Conservation (phyloP, 345 rosid genomes). For the Salix caprea region DNA sequence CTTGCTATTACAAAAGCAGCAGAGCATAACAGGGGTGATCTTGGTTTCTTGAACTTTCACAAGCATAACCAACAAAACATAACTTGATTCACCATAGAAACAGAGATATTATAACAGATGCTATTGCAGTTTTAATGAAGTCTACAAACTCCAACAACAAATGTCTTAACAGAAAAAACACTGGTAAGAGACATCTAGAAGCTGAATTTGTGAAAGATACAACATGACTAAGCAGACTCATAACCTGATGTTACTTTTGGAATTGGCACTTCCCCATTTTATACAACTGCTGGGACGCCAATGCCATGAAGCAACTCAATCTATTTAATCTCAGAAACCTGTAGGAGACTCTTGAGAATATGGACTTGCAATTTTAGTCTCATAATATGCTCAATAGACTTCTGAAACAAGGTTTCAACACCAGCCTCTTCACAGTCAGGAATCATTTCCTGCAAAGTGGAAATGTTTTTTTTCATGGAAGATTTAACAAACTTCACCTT, state of each 20-base stretch:
- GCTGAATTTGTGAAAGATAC: no score
- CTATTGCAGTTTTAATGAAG: no score
- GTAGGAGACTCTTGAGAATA: constrained; percentile 35
- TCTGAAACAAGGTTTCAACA: constrained; percentile 41
- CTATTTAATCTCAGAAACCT: constrained; percentile 27
- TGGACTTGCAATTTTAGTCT: constrained; percentile 39
- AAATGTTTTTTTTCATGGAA: constrained; percentile 31
- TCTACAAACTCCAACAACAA: no score
- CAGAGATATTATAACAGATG: neutral
- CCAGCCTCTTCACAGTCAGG: constrained; percentile 45
- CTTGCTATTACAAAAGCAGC: neutral
- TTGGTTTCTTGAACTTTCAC: neutral
- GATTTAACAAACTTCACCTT: constrained; percentile 23
- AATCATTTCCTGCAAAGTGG: constrained; percentile 33
- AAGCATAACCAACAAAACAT: neutral
- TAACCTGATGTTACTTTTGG: no score
- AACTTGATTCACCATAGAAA: neutral
- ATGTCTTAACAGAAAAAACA: no score
- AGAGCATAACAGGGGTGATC: neutral
- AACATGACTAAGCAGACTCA: no score
- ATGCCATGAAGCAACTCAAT: no score
- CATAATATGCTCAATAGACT: constrained; percentile 42
- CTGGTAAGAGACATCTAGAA: no score
- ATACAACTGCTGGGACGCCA: no score
- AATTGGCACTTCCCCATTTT: no score